phyloP scores from a whole-genome alignment of 305 asterid genomes.

The Ilex paraguariensis region DNA sequence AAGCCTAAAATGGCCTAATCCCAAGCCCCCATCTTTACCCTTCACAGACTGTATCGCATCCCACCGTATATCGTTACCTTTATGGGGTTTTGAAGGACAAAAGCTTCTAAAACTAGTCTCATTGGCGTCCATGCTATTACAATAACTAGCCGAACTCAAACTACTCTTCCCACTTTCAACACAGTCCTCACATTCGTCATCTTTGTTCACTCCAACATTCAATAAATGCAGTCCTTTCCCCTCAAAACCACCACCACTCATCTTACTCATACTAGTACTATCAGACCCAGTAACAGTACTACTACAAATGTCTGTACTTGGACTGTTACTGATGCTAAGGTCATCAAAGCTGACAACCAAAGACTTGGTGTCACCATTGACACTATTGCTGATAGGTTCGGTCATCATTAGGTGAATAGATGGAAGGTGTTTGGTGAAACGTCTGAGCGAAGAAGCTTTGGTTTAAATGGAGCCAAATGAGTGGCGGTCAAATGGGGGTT shows the following conservation, averaged over 20 bases:
- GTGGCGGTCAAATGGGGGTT: conserved; percentile 47
- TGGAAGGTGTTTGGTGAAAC: conserved; percentile 38
- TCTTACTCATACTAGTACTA: conserved; percentile 33
- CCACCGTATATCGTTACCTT: conserved; percentile 76
- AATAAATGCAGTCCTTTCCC: conserved; percentile 33
- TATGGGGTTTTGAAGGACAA: conserved; percentile 76
- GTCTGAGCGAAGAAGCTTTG: conserved; percentile 22
- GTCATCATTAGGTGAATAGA: conserved; percentile 35
- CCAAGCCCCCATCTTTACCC: conserved; percentile 63
- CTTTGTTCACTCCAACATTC: conserved; percentile 18
- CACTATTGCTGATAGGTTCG: conserved; percentile 19
- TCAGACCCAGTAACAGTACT: conserved; percentile 53
- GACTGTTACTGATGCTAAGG: conserved; percentile 32
- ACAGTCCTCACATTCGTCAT: conserved; percentile 23
- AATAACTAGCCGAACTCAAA: conserved; percentile 46
- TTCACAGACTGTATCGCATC: conserved; percentile 71
- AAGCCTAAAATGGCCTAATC: conserved; percentile 84
- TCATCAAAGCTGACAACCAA: conserved; percentile 38
- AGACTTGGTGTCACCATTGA: conserved; percentile 28
- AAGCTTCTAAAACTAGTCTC: conserved; percentile 63
- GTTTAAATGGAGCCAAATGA: conserved; percentile 21
- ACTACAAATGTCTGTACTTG: conserved; percentile 49
- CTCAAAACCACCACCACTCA: conserved; percentile 38
- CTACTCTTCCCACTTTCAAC: conserved; percentile 54
- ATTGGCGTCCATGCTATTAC: conserved; percentile 35